Percentiles rank a stretch among this genome's conserved stretches.
Conservation (phyloP, 441 rosid species). For the Codiaeum variegatum region DNA sequence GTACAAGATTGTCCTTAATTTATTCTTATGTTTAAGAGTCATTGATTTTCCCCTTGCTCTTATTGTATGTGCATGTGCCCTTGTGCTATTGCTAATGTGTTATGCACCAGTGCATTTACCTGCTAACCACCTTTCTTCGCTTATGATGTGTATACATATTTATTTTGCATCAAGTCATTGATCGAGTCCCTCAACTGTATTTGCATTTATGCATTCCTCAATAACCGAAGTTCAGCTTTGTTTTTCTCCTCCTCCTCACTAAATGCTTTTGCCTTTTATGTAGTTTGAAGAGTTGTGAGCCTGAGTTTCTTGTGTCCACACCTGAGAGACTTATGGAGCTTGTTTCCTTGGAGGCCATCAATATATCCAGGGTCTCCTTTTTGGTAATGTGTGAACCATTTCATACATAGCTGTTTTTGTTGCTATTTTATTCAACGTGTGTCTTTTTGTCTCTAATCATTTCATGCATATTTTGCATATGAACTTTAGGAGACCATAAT, state of each 20-base stretch:
- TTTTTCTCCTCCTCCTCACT: conserved; percentile 5
- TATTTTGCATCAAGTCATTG: conserved; percentile 3
- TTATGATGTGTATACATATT: neutral
- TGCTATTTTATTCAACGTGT: neutral
- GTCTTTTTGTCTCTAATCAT: neutral
- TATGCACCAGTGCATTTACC: neutral
- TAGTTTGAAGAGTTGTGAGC: conserved; percentile 78
- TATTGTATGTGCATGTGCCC: neutral
- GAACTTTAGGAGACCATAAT: neutral
- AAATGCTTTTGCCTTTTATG: conserved; percentile 17
- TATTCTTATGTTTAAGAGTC: neutral
- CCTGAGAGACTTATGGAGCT: conserved; percentile 89
- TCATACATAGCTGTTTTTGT: neutral
- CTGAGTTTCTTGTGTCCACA: conserved; percentile 80
- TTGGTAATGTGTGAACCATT: conserved; percentile 46
- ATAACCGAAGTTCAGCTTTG: neutral
- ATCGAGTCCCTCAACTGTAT: neutral
- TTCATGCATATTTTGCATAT: neutral
- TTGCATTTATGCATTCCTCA: neutral
- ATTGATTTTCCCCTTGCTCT: neutral
- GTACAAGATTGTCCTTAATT: conserved; percentile 25
- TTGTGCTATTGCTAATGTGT: neutral
- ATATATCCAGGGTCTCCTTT: conserved; percentile 64
- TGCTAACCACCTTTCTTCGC: neutral
- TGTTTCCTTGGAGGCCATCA: conserved; percentile 57